Percentiles rank a stretch among this genome's conserved stretches.
phyloP scores from a whole-genome alignment of 2,329 filamentous ascomycete genomes.

The Lojkania enalia region DNA sequence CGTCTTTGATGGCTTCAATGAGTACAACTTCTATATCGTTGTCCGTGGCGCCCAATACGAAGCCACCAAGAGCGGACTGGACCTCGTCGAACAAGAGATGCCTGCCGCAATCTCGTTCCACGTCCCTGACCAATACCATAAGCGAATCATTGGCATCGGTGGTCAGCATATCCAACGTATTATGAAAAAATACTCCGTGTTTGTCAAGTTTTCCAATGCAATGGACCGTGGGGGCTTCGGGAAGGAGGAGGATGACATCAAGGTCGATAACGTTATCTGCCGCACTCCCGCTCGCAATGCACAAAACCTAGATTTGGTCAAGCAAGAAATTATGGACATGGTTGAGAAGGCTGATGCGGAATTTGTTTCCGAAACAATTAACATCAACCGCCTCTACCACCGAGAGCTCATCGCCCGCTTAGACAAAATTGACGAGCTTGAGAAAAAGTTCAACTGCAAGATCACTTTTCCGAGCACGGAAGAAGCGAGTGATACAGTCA shows the following conservation, averaged over 20 bases:
- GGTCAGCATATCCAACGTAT: conserved; percentile 98
- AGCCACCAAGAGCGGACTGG: conserved; percentile 88
- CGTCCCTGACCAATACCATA: conserved; percentile 98
- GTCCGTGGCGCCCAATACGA: conserved; percentile 92
- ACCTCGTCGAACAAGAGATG: conserved; percentile 97
- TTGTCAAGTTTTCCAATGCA: conserved; percentile 98
- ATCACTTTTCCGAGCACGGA: conserved; percentile 98
- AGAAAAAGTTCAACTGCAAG: conserved; percentile 99
- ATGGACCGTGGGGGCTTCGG: conserved; percentile 95
- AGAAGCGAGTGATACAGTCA: conserved; percentile 93
- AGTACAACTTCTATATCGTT: conserved; percentile 99
- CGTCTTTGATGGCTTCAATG: conserved; percentile 98
- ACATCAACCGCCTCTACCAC: conserved; percentile 93
- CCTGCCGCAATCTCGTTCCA: conserved; percentile 99
- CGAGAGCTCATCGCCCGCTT: conserved; percentile 89
- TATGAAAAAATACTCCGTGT: conserved; percentile 99
- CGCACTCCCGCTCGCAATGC: conserved; percentile 96
- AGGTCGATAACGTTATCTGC: conserved; percentile 98
- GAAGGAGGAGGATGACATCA: conserved; percentile 96
- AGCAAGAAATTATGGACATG: conserved; percentile 99
- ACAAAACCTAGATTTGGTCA: conserved; percentile 93
- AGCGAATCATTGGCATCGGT: conserved; percentile 97
- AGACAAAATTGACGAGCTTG: conserved; percentile 86
- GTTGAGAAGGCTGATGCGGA: conserved; percentile 97
- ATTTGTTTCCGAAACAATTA: conserved; percentile 91